Evolutionary conservation across 441 rosid genomes (phyloP), one percentile per base, ranked within the genome.

Genomic region (Cnidoscolus chayamansa): DNA sequence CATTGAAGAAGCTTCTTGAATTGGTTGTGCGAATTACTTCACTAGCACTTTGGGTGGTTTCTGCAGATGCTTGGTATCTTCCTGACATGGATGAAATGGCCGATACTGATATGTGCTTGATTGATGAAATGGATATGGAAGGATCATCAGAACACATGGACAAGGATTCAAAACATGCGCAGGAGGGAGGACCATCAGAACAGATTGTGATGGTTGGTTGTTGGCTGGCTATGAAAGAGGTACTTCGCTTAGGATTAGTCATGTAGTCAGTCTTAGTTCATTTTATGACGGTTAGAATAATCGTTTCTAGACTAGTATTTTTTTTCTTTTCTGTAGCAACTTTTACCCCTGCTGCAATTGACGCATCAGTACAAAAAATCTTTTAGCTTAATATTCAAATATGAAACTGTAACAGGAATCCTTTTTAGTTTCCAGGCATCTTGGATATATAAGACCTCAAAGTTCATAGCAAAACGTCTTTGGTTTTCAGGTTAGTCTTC

Each of bases 141-240:
- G 48, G 61, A 74, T 56, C 77, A 65, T 74, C 79, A 63, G 92
- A 86, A 63, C 57, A 54, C 12, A 88, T 80, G 73, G 82, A 79
- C 68, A 63, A 65, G 69, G 62, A 71, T 82, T 77, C 79, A 58
- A 83, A 79, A 78, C 68, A 66, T 75, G 74, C 62, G 70, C 81
- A 68, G 72, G 91, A 84, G 80, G 76, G 64, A 50, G 74, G 86
- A 77, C 75, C 82, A 73, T 84, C 91, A 60, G 95, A 91, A 57
- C 99, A 92, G 77, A 79, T 89, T 74, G 93, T 95, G 53, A 91
- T 92, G 99, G 98, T 92, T 75, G 98, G 98, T 78, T 91, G 98
- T 84, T 95, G 99, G 99, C 86, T 92, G 75, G 99, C 98, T 53
- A 95, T 91, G 99, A 92, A 95, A 85, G 99, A 95, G 99, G 98